Conservation (phyloP, 2,329 filamentous ascomycete genomes). For the Diaporthe eres region DNA sequence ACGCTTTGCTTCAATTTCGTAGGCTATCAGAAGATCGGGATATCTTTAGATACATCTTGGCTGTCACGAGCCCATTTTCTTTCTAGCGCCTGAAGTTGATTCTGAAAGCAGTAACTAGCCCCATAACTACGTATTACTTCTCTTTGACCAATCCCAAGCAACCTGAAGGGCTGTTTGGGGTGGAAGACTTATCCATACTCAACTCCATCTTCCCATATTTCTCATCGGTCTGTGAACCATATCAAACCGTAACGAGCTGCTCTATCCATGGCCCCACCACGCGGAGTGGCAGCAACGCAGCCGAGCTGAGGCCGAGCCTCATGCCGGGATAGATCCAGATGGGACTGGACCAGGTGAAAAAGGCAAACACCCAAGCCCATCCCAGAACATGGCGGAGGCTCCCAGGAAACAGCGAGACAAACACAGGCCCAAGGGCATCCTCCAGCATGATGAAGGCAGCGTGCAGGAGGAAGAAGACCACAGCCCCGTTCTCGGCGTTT, state of each 20-base stretch:
- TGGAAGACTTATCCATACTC: background rate
- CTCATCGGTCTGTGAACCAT: background rate
- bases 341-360: conserved; percentile 27
- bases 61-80: too few relatives aligned
- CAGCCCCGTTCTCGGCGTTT: conserved; percentile 10
- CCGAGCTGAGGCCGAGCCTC: conserved; percentile 1
- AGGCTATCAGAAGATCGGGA: too few relatives aligned
- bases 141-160: background rate
- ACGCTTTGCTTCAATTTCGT: too few relatives aligned
- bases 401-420: background rate
- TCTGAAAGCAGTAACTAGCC: too few relatives aligned
- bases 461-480: conserved; percentile 33
- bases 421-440: background rate
- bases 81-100: too few relatives aligned
- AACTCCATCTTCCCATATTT: too few relatives aligned
- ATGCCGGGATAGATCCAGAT: conserved; percentile 20
- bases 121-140: background rate
- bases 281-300: conserved; percentile 32
- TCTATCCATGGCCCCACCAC: conserved; percentile 31
- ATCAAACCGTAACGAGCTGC: background rate
- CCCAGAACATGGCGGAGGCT: background rate
- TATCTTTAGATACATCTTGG: too few relatives aligned
- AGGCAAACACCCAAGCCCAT: conserved; percentile 26
- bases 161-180: background rate
- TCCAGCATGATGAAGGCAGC: conserved; percentile 35